Evolutionary conservation across 202 grass and related monocot species (phyloP).

Genomic region (Digitaria exilis): DNA sequence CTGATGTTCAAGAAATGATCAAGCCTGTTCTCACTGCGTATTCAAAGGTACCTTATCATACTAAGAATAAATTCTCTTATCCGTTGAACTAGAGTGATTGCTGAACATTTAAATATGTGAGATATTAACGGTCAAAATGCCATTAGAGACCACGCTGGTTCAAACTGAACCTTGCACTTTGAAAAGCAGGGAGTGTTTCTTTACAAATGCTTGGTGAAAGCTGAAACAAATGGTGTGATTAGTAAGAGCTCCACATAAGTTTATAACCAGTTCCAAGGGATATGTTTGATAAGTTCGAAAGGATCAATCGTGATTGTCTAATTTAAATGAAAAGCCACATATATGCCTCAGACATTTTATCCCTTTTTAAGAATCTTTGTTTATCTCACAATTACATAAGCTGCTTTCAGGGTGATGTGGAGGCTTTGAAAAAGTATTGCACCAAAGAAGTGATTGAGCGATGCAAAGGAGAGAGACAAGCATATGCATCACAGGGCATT

Average conservation of each 20-base stretch:
- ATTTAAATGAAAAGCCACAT: not conserved
- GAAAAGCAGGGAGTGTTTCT: not conserved
- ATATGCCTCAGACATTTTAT: not conserved
- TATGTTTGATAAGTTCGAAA: constrained; percentile 7
- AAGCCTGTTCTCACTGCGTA: constrained; percentile 85
- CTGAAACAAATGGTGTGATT: not conserved
- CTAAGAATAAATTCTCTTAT: not conserved
- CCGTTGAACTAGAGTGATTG: constrained; percentile 25
- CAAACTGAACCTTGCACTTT: not conserved
- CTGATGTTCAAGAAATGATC: constrained; percentile 92
- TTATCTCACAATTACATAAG: constrained; percentile 23
- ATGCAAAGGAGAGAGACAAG: constrained; percentile 87
- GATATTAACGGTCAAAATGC: not conserved
- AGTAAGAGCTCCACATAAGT: constrained; percentile 3
- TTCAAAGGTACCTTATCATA: constrained; percentile 62
- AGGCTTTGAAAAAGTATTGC: constrained; percentile 79
- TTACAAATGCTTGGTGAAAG: not conserved
- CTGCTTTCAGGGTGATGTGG: constrained; percentile 71
- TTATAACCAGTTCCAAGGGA: constrained; percentile 5
- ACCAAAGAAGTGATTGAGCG: constrained; percentile 75
- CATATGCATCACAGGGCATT: constrained; percentile 85
- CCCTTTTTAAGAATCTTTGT: constrained; percentile 2
- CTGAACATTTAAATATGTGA: not conserved
- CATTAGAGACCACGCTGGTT: no score
- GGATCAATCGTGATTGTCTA: constrained; percentile 11